Evolutionary conservation across 208 protist genomes (phyloP), one percentile per base, ranked within the genome.

Genomic region (Acanthamoeba castellanii): DNA sequence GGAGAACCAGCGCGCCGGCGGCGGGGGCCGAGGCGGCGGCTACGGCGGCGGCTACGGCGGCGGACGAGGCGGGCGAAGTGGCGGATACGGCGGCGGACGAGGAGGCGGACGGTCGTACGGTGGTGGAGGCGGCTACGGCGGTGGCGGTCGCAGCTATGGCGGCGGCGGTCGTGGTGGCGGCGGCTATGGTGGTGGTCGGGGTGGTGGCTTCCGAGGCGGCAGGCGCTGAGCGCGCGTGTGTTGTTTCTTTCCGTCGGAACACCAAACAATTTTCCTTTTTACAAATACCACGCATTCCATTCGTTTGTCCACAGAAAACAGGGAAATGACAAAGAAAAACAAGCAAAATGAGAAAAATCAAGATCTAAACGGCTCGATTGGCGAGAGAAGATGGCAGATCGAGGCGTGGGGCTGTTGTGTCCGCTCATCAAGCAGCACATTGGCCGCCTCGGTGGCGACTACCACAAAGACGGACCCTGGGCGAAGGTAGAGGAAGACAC

Each of bases 391-490:
- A 92, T 92, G 87, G 30, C 37, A 22, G 87, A 92, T 55, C 47
- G 87, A 50, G 87, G 87, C 14, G 47, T 92, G 37, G 87, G 87
- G 30, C 87, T 76, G 30, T 42, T 92, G 55, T 92, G 87, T 42
- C 50, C 87, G 22, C 64, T 92, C 37, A 76, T 92, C 50, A 92
- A 92, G 47, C 87, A 92, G 87, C 87, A 92, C 87, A 37, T 74
- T 34, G 87, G 32, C 59, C 55, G 87, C 27, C 55, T 92, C 9
- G 87, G 87, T 8, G 87, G 32, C 64, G 25, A 50, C 61, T 70
- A 27, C 27, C 42, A 52, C 11, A 61, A 88, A 22, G 78, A 61
- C 25, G 78, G 78, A 3, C 42, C 27, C 42, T 88, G 70, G 11
- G 18, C 6, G 4, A 5, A 25, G 22, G 22, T 66, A 5, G 59